These are phyloP conservation scores for Aspergillus terreus DNA, from an alignment of 2,329 filamentous ascomycete species.

Conservation along the genomic window DNA sequence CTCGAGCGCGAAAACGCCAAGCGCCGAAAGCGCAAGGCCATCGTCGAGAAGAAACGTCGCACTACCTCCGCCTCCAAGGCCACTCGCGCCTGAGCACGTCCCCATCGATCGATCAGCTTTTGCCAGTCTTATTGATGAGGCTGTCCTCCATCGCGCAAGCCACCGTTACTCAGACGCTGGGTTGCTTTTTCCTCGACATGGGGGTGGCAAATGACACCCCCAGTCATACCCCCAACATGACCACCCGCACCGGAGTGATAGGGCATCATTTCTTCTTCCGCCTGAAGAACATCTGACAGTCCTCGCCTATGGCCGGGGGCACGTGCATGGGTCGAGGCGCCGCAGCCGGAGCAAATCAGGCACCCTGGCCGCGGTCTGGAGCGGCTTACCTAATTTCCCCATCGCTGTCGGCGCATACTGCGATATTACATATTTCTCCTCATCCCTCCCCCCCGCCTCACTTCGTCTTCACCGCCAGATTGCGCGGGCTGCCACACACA, in stretches of 20 bases:
- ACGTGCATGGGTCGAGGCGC: not conserved
- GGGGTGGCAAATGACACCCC: not conserved
- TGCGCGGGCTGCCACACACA: not conserved
- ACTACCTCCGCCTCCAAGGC: constrained; percentile 14
- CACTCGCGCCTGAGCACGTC: constrained; percentile 10
- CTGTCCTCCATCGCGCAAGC: not conserved
- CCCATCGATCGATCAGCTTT: not conserved
- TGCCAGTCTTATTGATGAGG: too few relatives aligned
- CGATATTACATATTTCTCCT: constrained; percentile 5
- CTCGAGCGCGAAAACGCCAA: constrained; percentile 24
- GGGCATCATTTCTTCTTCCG: too few relatives aligned
- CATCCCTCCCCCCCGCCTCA: not conserved
- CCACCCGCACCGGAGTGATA: too few relatives aligned
- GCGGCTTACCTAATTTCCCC: constrained; percentile 17
- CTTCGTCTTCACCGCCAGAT: not conserved
- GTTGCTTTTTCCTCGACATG: constrained; percentile 1
- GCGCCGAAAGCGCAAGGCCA: constrained; percentile 28
- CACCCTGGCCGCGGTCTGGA: too few relatives aligned
- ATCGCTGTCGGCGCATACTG: constrained; percentile 17
- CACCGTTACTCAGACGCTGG: not conserved
- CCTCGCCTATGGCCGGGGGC: not conserved
- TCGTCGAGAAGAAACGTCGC: constrained; percentile 25
- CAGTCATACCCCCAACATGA: too few relatives aligned
- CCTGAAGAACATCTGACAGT: not conserved
- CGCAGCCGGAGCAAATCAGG: not conserved